Evolutionary conservation across 2,329 filamentous ascomycete genomes (phyloP).

Genomic region (Xylaria sp.): DNA sequence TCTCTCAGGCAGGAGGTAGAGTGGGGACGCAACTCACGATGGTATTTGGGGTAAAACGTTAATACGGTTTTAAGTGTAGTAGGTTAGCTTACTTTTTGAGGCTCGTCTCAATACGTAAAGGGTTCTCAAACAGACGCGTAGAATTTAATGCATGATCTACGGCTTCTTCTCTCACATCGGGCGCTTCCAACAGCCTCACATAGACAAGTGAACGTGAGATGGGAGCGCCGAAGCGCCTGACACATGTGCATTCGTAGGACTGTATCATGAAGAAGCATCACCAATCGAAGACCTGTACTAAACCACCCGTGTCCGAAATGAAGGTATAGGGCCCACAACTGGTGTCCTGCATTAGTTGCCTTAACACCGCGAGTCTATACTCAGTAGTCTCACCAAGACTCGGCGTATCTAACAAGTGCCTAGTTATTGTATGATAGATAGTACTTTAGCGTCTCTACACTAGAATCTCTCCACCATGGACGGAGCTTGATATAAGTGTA

Average conservation of each 20-base stretch:
- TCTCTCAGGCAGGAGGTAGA: not conserved
- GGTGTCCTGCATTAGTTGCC: constrained; percentile 34
- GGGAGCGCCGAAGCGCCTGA: constrained; percentile 15
- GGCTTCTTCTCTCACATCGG: constrained; percentile 13
- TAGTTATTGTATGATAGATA: not conserved
- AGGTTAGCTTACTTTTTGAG: not conserved
- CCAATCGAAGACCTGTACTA: constrained; percentile 19
- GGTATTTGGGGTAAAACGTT: not conserved
- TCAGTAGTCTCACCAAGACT: constrained; percentile 15
- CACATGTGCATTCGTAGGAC: constrained; percentile 6
- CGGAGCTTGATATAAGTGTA: not conserved
- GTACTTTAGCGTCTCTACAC: not conserved
- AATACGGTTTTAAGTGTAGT: not conserved
- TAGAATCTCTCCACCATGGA: not conserved
- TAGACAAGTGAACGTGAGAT: constrained; percentile 9
- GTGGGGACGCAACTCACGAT: not conserved
- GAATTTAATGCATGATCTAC: constrained; percentile 8
- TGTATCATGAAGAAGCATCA: constrained; percentile 23
- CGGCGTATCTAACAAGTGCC: not conserved
- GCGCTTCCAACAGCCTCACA: constrained; percentile 8
- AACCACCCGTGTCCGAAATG: constrained; percentile 35
- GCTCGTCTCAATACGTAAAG: not conserved
- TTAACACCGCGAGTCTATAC: not conserved
- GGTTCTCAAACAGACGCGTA: not conserved
- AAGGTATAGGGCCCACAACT: constrained; percentile 32